Percentiles rank a stretch among this genome's conserved stretches.
These are phyloP conservation scores for Aschersonia sp. DNA, from an alignment of 2,329 filamentous ascomycete species.

Conservation along the genomic window DNA sequence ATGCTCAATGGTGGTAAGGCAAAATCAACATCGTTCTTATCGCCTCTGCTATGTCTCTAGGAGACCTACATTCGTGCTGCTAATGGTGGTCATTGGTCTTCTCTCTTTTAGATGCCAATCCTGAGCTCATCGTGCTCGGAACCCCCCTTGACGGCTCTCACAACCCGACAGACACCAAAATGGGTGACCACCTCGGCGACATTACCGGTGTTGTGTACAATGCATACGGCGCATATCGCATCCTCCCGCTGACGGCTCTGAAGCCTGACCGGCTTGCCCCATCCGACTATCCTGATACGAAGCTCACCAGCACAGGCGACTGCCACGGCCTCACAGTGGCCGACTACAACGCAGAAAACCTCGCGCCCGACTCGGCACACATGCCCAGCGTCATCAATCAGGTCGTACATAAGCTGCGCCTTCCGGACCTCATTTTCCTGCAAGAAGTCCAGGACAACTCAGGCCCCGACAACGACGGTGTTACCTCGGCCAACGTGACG, in stretches of 20 bases:
- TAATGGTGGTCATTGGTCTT: too few relatives aligned
- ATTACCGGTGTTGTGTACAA: conserved; percentile 56
- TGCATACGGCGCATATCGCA: conserved; percentile 53
- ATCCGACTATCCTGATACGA: conserved; percentile 31
- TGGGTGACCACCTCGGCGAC: conserved; percentile 50
- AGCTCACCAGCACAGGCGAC: conserved; percentile 35
- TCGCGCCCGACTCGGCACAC: conserved; percentile 39
- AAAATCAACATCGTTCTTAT: too few relatives aligned
- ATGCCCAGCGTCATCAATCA: conserved; percentile 46
- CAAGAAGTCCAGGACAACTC: conserved; percentile 59
- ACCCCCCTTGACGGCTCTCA: conserved; percentile 48
- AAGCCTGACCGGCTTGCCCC: conserved; percentile 31
- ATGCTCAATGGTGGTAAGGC: conserved; percentile 36
- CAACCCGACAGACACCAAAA: conserved; percentile 43
- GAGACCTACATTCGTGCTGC: too few relatives aligned
- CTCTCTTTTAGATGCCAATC: conserved; percentile 41
- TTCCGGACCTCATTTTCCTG: conserved; percentile 51
- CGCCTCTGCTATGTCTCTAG: too few relatives aligned
- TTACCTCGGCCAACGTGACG: conserved; percentile 40
- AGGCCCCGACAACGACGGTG: conserved; percentile 45
- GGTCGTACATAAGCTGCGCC: conserved; percentile 48
- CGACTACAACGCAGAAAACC: conserved; percentile 58
- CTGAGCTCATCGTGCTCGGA: conserved; percentile 53
- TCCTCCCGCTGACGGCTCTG: conserved; percentile 48
- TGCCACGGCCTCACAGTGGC: conserved; percentile 50